phyloP scores from a whole-genome alignment of 495 filamentous ascomycete genomes.

The Penicillium pulvis region DNA sequence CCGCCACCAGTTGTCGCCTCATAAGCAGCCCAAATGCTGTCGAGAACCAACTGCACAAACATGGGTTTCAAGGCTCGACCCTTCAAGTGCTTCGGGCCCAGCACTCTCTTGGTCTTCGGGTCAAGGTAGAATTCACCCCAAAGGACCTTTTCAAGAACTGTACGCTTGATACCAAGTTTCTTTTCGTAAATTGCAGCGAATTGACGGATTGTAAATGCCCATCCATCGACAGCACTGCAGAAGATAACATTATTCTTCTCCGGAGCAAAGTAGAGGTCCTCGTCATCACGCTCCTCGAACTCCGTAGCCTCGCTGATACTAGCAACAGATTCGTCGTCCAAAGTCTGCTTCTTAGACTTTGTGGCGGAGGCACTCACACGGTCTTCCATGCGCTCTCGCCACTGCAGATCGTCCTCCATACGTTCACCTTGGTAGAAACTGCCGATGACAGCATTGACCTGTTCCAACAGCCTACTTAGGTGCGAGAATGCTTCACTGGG shows the following conservation, averaged over 20 bases:
- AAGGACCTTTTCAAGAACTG: slow-evolving; percentile 88
- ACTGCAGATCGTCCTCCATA: slow-evolving; percentile 98
- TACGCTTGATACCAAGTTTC: slow-evolving; percentile 92
- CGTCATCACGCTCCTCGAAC: slow-evolving; percentile 92
- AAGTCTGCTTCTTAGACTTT: slow-evolving; percentile 37
- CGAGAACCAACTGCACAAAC: slow-evolving; percentile 96
- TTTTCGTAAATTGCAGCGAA: slow-evolving; percentile 95
- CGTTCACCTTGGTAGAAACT: slow-evolving; percentile 97
- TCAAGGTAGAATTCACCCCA: slow-evolving; percentile 98
- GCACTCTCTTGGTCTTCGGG: slow-evolving; percentile 92
- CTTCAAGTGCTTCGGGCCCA: slow-evolving; percentile 90
- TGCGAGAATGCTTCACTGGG: slow-evolving; percentile 87
- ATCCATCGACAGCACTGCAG: slow-evolving; percentile 94
- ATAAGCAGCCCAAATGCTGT: slow-evolving; percentile 97
- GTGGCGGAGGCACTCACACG: slow-evolving; percentile 61
- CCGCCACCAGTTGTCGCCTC: slow-evolving; percentile 82
- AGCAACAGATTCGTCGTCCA: slow-evolving; percentile 54
- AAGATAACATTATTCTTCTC: slow-evolving; percentile 99
- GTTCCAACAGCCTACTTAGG: slow-evolving; percentile 85
- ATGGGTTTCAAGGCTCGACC: slow-evolving; percentile 89
- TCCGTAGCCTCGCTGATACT: slow-evolving; percentile 47
- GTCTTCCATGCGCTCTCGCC: slow-evolving; percentile 91
- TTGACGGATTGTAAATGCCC: slow-evolving; percentile 95
- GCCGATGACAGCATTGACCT: slow-evolving; percentile 96
- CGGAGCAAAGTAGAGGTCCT: slow-evolving; percentile 96